phyloP scores from a whole-genome alignment of 2,329 filamentous ascomycete genomes.

The Aspergillus clavatus region DNA sequence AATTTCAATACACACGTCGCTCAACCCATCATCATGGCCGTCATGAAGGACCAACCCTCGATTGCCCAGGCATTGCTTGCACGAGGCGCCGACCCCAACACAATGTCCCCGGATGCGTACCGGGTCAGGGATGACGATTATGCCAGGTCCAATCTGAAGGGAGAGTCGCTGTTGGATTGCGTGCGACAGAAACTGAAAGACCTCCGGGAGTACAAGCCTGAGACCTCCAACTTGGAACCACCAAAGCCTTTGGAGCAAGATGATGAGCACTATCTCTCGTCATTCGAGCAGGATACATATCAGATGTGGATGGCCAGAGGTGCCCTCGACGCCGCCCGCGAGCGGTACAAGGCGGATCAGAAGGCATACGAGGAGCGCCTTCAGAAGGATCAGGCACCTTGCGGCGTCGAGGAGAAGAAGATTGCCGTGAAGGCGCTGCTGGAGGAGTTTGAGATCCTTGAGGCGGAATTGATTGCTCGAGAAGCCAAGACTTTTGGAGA shows the following conservation, averaged over 20 bases:
- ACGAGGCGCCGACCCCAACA: slow-evolving; percentile 62
- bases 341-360: slow-evolving; percentile 35
- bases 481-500: slow-evolving; percentile 65
- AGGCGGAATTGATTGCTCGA: slow-evolving; percentile 50
- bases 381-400: neutral
- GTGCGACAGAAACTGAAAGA: slow-evolving; percentile 50
- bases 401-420: slow-evolving; percentile 49
- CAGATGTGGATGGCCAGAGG: slow-evolving; percentile 50
- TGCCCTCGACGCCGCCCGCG: slow-evolving; percentile 34
- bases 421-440: slow-evolving; percentile 51
- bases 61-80: slow-evolving; percentile 57
- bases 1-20: slow-evolving; percentile 47
- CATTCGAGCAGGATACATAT: slow-evolving; percentile 55
- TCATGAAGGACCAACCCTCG: slow-evolving; percentile 47
- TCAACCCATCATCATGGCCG: slow-evolving; percentile 65
- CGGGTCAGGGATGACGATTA: slow-evolving; percentile 3
- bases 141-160: neutral
- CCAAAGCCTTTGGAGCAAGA: slow-evolving; percentile 33
- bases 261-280: slow-evolving; percentile 48
- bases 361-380: slow-evolving; percentile 21
- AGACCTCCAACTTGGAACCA: slow-evolving; percentile 16
- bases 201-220: slow-evolving; percentile 46
- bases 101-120: slow-evolving; percentile 44
- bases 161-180: slow-evolving; percentile 54
- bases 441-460: slow-evolving; percentile 51